These are phyloP conservation scores for Funneliformis mosseae DNA, from an alignment of 192 early-diverging fungal species.

Conservation along the genomic window DNA sequence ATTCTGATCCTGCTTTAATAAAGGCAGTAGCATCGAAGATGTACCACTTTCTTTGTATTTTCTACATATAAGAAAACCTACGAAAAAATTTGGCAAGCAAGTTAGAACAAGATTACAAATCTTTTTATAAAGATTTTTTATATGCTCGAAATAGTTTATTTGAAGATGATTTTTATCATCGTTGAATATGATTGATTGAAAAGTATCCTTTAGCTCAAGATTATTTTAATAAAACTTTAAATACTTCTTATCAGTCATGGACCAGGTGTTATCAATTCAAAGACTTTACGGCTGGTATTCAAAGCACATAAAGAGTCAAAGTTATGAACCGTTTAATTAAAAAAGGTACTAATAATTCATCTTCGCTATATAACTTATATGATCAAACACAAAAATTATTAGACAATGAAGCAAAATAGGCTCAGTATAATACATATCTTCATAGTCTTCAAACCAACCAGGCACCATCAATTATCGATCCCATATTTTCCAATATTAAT, in stretches of 20 bases:
- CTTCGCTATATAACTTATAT: not conserved
- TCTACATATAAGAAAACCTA: not conserved
- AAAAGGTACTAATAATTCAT: not conserved
- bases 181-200: too few species aligned
- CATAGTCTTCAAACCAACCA: not conserved
- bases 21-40: not conserved
- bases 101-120: not conserved
- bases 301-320: not conserved
- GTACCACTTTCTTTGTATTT: not conserved
- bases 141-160: too few species aligned
- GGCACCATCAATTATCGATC: too few species aligned
- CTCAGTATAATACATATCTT: not conserved
- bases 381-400: not conserved
- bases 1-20: not conserved
- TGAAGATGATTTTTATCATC: too few species aligned
- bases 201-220: too few species aligned
- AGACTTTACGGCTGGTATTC: not conserved
- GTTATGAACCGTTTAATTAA: not conserved
- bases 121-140: too few species aligned
- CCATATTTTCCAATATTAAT: too few species aligned
- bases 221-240: too few species aligned
- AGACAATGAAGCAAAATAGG: slow-evolving; percentile 1
- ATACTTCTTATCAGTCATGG: too few species aligned
- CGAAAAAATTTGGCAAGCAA: not conserved
- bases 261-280: not conserved